These are phyloP conservation scores for Ogataea pilisensis DNA, from an alignment of 805 yeast species.

Conservation along the genomic window DNA sequence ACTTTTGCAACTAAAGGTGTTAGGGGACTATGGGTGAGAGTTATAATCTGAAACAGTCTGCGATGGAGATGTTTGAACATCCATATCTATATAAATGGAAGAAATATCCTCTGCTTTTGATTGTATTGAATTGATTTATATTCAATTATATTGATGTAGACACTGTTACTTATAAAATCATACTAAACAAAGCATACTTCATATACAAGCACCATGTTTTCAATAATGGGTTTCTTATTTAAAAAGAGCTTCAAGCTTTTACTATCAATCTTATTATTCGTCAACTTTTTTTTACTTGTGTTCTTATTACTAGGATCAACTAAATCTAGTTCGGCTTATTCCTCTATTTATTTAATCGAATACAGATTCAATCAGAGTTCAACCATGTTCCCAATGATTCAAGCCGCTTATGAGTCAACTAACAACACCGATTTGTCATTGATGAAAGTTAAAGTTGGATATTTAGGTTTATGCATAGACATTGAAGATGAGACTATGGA, in stretches of 20 bases:
- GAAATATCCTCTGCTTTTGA: no score
- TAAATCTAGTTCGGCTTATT: constrained; percentile 35
- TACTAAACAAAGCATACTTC: no score
- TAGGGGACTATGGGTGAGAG: no score
- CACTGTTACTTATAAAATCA: no score
- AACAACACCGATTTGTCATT: constrained; percentile 34
- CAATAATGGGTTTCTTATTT: constrained; percentile 8
- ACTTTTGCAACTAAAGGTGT: no score
- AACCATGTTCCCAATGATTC: constrained; percentile 36
- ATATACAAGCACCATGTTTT: not conserved
- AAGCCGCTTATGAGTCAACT: constrained; percentile 32
- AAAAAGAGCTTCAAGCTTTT: constrained; percentile 41
- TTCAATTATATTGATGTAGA: no score
- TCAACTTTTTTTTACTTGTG: constrained; percentile 46
- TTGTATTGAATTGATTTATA: no score
- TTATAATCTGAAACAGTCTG: no score
- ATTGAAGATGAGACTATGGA: constrained; percentile 25
- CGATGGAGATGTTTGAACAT: no score
- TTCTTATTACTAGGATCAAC: constrained; percentile 58
- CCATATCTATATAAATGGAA: no score
- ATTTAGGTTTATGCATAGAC: constrained; percentile 52
- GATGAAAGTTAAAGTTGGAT: constrained; percentile 49
- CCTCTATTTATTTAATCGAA: constrained; percentile 47
- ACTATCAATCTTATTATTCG: constrained; percentile 39
- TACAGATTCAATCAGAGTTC: constrained; percentile 46